Conservation (phyloP, 1,139 yeast genomes). For the Kazachstania sp. region DNA sequence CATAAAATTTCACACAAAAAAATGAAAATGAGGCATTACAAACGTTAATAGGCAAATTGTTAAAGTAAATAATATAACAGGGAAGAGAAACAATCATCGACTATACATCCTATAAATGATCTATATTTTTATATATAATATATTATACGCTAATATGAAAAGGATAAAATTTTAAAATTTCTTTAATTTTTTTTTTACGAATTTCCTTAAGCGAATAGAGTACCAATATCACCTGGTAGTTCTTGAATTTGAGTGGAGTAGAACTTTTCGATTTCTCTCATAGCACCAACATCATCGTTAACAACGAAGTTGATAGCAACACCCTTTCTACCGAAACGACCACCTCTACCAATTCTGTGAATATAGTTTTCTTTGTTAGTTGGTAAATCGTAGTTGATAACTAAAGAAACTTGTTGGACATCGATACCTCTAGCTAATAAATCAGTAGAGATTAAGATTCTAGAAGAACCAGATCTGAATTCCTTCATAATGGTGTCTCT, state of each 20-base stretch:
- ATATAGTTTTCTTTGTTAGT: conserved; percentile 78
- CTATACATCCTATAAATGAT: conserved; percentile 4
- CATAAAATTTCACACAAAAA: not conserved
- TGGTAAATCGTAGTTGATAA: conserved; percentile 88
- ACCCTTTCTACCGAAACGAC: conserved; percentile 94
- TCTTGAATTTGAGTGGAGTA: conserved; percentile 97
- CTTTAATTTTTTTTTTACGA: too few relatives aligned
- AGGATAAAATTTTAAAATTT: too few relatives aligned
- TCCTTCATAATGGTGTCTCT: conserved; percentile 98
- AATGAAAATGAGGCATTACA: not conserved
- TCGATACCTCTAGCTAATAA: conserved; percentile 98
- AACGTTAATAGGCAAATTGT: not conserved
- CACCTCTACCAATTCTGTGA: conserved; percentile 91
- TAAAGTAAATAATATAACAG: conserved; percentile 2
- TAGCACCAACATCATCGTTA: conserved; percentile 78
- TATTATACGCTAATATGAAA: not conserved
- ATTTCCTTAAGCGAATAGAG: conserved; percentile 43
- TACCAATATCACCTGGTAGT: conserved; percentile 92
- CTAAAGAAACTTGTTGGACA: conserved; percentile 91
- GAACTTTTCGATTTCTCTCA: conserved; percentile 97
- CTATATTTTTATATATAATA: conserved; percentile 1
- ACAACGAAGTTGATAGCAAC: conserved; percentile 97
- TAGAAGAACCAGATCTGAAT: conserved; percentile 96
- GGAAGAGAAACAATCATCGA: conserved; percentile 4
- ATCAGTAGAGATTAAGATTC: conserved; percentile 90